A percentile compares a stretch with the other conserved stretches of the same genome.
phyloP scores from a whole-genome alignment of 2,329 filamentous ascomycete species.

The Lithohypha guttulata region DNA sequence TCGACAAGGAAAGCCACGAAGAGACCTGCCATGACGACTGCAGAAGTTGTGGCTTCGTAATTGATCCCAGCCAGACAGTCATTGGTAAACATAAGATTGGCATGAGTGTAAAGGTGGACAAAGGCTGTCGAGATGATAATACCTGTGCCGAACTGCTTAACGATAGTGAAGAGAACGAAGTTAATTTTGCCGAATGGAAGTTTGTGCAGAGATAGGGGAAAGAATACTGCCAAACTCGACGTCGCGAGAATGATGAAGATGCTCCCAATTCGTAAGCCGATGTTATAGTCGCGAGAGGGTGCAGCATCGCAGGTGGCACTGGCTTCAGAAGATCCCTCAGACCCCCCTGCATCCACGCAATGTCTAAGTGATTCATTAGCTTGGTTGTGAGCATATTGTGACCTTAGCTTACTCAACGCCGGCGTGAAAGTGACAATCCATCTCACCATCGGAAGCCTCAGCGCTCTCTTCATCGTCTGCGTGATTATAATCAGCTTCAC shows the following conservation, averaged over 20 bases:
- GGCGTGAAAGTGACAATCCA: slow-evolving; percentile 59
- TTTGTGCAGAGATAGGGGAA: slow-evolving; percentile 52
- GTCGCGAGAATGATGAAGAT: slow-evolving; percentile 62
- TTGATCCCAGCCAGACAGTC: slow-evolving; percentile 54
- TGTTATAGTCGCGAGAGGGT: slow-evolving; percentile 46
- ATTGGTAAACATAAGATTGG: slow-evolving; percentile 60
- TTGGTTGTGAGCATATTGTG: not conserved
- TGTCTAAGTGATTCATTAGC: slow-evolving; percentile 25
- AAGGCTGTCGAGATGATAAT: slow-evolving; percentile 32
- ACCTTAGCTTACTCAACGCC: slow-evolving; percentile 54
- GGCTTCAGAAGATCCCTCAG: slow-evolving; percentile 23
- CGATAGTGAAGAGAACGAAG: slow-evolving; percentile 45
- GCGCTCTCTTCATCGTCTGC: slow-evolving; percentile 25
- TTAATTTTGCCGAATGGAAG: slow-evolving; percentile 43
- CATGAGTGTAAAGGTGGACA: slow-evolving; percentile 55
- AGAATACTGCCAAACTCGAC: slow-evolving; percentile 57
- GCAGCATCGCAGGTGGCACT: slow-evolving; percentile 34
- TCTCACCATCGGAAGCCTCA: slow-evolving; percentile 18
- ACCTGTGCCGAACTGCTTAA: slow-evolving; percentile 49
- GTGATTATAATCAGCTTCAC: slow-evolving; percentile 17
- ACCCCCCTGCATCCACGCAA: slow-evolving; percentile 43
- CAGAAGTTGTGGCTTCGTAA: slow-evolving; percentile 60
- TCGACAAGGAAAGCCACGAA: slow-evolving; percentile 65
- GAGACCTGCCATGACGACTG: slow-evolving; percentile 63
- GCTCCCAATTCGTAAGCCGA: slow-evolving; percentile 57